phyloP scores from a whole-genome alignment of 2,329 filamentous ascomycete species.

The Aschersonia sp. region DNA sequence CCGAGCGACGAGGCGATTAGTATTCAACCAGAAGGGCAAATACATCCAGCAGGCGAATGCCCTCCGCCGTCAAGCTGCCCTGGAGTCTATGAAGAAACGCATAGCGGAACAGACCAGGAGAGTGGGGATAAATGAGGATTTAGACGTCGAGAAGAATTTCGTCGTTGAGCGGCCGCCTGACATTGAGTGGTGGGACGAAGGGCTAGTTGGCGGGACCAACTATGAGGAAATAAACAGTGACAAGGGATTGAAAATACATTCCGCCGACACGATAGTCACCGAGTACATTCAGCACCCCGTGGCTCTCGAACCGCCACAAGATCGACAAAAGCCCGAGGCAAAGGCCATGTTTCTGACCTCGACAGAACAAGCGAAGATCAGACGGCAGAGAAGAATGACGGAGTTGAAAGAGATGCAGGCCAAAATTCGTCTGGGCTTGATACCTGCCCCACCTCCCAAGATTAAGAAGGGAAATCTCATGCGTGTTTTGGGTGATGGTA shows the following conservation, averaged over 20 bases:
- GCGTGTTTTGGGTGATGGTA: conserved; percentile 74
- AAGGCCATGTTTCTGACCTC: conserved; percentile 89
- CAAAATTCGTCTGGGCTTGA: conserved; percentile 82
- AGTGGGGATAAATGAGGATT: conserved; percentile 85
- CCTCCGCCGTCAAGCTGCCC: conserved; percentile 68
- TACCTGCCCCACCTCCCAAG: conserved; percentile 83
- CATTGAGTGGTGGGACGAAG: conserved; percentile 97
- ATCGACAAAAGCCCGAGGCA: conserved; percentile 61
- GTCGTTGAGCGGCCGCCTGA: conserved; percentile 71
- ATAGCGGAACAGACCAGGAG: conserved; percentile 80
- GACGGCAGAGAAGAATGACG: conserved; percentile 79
- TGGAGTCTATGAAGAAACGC: conserved; percentile 89
- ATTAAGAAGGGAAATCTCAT: conserved; percentile 97
- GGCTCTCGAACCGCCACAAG: conserved; percentile 79
- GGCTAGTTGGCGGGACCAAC: conserved; percentile 57
- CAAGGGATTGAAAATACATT: conserved; percentile 55
- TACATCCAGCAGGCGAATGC: conserved; percentile 92
- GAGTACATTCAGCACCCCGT: conserved; percentile 88
- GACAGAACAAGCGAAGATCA: conserved; percentile 82
- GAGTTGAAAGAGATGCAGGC: conserved; percentile 93
- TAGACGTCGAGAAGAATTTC: conserved; percentile 81
- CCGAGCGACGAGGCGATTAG: conserved; percentile 59
- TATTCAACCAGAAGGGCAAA: conserved; percentile 94
- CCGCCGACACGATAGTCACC: conserved; percentile 76
- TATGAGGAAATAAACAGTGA: conserved; percentile 59